Percentiles rank a stretch among this genome's conserved stretches.
Evolutionary conservation across 345 rosid genomes (phyloP).

Genomic region (Zanthoxylum bungeanum): DNA sequence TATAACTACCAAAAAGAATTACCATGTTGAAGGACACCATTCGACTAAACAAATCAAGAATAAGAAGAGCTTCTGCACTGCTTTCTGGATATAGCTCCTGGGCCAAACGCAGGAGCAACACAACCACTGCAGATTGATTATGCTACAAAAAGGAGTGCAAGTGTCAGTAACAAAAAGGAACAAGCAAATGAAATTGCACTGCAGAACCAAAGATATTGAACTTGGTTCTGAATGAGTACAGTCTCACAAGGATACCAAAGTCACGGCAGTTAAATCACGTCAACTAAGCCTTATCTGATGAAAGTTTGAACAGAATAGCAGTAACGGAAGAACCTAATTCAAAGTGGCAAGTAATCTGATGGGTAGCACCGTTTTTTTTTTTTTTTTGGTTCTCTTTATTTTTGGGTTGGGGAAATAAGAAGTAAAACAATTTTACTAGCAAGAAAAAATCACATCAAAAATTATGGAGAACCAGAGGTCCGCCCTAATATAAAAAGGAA

Average conservation of each 20-base stretch:
- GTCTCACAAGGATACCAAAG: not conserved
- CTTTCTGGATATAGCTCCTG: constrained; percentile 52
- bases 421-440: not conserved
- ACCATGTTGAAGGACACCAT: constrained; percentile 84
- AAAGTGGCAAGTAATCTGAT: not conserved
- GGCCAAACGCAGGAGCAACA: constrained; percentile 79
- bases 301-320: not conserved
- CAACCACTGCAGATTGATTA: constrained; percentile 60
- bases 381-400: no score
- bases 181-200: not conserved
- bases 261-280: constrained; percentile 1
- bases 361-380: not conserved
- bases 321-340: not conserved
- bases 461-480: not conserved
- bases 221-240: not conserved
- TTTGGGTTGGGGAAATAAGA: no score
- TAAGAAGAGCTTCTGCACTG: constrained; percentile 53
- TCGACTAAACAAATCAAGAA: constrained; percentile 68
- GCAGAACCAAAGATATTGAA: not conserved
- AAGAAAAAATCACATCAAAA: not conserved
- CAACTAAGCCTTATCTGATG: constrained; percentile 3
- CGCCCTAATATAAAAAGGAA: not conserved
- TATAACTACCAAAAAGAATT: constrained; percentile 17
- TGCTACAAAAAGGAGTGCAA: constrained; percentile 42
- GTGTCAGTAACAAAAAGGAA: constrained; percentile 15